Evolutionary conservation across 352 stramenopile genomes (phyloP), one percentile per base, ranked within the genome.

Genomic region (Elongisporangium anandrum): DNA sequence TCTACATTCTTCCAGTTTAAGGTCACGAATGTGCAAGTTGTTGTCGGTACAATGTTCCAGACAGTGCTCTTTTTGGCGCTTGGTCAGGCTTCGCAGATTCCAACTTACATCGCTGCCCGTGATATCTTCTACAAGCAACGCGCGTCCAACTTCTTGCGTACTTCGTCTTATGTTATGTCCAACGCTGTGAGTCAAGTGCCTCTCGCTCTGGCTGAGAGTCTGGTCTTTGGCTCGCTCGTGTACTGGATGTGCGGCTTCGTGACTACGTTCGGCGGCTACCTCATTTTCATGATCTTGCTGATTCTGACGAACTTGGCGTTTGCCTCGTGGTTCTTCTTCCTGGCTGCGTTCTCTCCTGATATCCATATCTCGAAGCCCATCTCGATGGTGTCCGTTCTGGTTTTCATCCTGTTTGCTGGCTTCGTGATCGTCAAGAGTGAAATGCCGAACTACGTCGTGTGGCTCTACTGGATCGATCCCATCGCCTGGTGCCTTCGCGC

Each of bases 121-220:
- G n/a, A n/a, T n/a, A n/a, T n/a, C n/a, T n/a, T n/a, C 85, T 94
- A 94, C 77, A 94, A 92, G 62, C 87, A 96, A 41, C 69, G 72
- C 5, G 75, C 78, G 22, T 66, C 75, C 39, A 93, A 94, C 64
- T 94, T 94, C 66, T 93, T 79, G 60, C 79, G 72, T 21, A 77
- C 85, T 22, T 74, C 65, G 57, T 85, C 59, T 49, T 92, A 70
- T 50, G 70, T 89, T 13, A 65, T 80, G 19, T 56, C 94, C 38
- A 79, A 68, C 50, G 74, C 75, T 16, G 83, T 93, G 52, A 50
- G 79, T 2, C n/a, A n/a, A n/a, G n/a, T n/a, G n/a, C n/a, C n/a
- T n/a, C n/a, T n/a, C n/a, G n/a, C n/a, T n/a, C n/a, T 83, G 12
- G 64, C 75, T 23, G 85, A 94, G 68, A 79, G 69, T 3, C 59